Evolutionary conservation across 768 basidiomycete species (phyloP).

Genomic region (Asterophora parasitica): DNA sequence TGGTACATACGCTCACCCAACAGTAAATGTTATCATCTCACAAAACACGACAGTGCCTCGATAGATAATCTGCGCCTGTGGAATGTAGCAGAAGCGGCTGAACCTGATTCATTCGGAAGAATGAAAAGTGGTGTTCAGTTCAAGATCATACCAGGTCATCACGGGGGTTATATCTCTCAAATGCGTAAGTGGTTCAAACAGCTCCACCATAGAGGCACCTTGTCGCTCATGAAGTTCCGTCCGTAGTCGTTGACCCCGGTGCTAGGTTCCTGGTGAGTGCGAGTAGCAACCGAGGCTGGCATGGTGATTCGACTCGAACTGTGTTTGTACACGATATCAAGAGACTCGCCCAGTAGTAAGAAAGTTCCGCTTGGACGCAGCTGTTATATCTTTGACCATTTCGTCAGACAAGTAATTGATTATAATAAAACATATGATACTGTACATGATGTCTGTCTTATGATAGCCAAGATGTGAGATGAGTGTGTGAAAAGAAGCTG

Average conservation of each 20-base stretch:
- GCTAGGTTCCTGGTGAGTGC: constrained; percentile 85
- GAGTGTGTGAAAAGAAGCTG: background rate
- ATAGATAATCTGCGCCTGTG: constrained; percentile 90
- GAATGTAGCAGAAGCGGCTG: constrained; percentile 80
- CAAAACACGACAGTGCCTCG: constrained; percentile 59
- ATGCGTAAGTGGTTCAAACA: constrained; percentile 61
- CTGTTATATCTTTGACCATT: no score
- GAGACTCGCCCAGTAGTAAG: constrained; percentile 24
- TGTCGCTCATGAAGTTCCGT: constrained; percentile 15
- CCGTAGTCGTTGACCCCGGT: constrained; percentile 78
- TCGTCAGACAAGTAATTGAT: background rate
- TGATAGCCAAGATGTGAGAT: background rate
- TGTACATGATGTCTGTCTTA: constrained; percentile 8
- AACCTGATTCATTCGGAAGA: constrained; percentile 58
- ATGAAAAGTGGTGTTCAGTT: constrained; percentile 74
- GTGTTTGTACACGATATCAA: constrained; percentile 91
- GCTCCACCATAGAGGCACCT: background rate
- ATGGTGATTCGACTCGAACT: constrained; percentile 85
- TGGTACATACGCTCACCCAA: constrained; percentile 52
- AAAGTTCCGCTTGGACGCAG: background rate
- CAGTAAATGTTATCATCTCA: background rate
- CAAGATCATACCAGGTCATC: constrained; percentile 94
- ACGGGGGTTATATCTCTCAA: constrained; percentile 89
- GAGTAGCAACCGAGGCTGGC: constrained; percentile 92
- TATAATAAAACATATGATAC: constrained; percentile 7